Evolutionary conservation across 2,329 filamentous ascomycete species (phyloP).

Genomic region (Penicillium sp.): DNA sequence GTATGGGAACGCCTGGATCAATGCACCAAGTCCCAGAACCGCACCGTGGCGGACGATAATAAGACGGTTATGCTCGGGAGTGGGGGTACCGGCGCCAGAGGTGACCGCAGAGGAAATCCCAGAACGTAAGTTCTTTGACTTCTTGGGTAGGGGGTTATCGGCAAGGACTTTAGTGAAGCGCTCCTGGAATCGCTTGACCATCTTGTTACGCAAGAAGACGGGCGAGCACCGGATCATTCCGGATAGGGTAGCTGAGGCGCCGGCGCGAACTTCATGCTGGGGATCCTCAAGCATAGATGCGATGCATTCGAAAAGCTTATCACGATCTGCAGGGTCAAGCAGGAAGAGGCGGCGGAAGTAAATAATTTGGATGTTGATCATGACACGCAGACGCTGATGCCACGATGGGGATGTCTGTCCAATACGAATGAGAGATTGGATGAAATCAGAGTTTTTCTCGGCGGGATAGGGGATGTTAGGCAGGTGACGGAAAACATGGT

Average conservation of each 20-base stretch:
- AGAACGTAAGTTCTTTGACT: constrained; percentile 42
- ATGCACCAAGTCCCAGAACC: constrained; percentile 84
- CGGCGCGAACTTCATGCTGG: constrained; percentile 91
- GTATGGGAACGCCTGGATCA: constrained; percentile 96
- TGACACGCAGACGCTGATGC: constrained; percentile 91
- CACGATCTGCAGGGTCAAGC: constrained; percentile 73
- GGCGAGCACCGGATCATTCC: constrained; percentile 99
- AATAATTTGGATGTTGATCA: constrained; percentile 98
- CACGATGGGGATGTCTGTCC: constrained; percentile 83
- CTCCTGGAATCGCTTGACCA: constrained; percentile 74
- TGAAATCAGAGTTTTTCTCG: constrained; percentile 83
- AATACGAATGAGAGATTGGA: constrained; percentile 83
- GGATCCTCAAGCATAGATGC: constrained; percentile 90
- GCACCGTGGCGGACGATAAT: constrained; percentile 85
- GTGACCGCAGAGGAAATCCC: constrained; percentile 48
- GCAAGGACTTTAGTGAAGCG: constrained; percentile 79
- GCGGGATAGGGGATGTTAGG: constrained; percentile 92
- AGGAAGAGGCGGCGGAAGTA: constrained; percentile 97
- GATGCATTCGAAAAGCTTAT: constrained; percentile 86
- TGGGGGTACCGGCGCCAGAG: constrained; percentile 53
- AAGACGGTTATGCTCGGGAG: constrained; percentile 67
- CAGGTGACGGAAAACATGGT: constrained; percentile 94
- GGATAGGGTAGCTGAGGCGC: constrained; percentile 88
- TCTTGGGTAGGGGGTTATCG: constrained; percentile 86
- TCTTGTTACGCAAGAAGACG: constrained; percentile 73